phyloP scores from a whole-genome alignment of 2,329 filamentous ascomycete genomes.

The Alternaria novae-zelandiae region DNA sequence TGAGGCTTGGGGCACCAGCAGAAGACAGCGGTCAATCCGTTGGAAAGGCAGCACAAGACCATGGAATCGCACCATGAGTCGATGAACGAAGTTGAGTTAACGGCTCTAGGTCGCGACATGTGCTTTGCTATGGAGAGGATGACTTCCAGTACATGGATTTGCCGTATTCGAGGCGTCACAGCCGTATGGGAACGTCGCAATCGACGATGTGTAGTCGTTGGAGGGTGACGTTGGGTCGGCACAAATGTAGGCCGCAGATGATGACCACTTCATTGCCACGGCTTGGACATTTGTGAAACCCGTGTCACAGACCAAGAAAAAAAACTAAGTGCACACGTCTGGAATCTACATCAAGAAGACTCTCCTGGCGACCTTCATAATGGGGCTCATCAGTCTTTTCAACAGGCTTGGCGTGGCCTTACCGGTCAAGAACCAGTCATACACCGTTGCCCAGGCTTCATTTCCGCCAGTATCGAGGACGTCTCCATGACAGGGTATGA shows the following conservation, averaged over 20 bases:
- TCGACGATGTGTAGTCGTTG: rapidly evolving
- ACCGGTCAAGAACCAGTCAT: slow-evolving; percentile 20
- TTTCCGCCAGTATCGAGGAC: slow-evolving; percentile 11
- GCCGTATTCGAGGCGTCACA: not conserved
- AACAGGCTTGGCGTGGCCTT: not conserved
- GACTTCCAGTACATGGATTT: not conserved
- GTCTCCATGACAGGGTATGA: slow-evolving; percentile 24
- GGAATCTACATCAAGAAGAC: slow-evolving; percentile 13
- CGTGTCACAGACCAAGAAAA: not conserved
- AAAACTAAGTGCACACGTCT: not conserved
- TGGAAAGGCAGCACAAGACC: no score
- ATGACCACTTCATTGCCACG: not conserved
- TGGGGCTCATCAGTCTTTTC: not conserved
- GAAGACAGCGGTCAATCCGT: no score
- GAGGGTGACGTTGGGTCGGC: not conserved
- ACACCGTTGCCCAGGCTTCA: slow-evolving; percentile 10
- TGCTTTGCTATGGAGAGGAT: no score
- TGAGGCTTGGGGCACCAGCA: no score
- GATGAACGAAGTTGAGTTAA: not conserved
- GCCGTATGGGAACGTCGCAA: not conserved
- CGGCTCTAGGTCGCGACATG: not conserved
- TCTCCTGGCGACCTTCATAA: slow-evolving; percentile 15
- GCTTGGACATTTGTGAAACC: no score
- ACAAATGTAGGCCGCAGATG: not conserved
- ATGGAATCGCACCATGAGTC: no score